Conservation (phyloP, 2,329 filamentous ascomycete genomes). For the Capronia epimyces region DNA sequence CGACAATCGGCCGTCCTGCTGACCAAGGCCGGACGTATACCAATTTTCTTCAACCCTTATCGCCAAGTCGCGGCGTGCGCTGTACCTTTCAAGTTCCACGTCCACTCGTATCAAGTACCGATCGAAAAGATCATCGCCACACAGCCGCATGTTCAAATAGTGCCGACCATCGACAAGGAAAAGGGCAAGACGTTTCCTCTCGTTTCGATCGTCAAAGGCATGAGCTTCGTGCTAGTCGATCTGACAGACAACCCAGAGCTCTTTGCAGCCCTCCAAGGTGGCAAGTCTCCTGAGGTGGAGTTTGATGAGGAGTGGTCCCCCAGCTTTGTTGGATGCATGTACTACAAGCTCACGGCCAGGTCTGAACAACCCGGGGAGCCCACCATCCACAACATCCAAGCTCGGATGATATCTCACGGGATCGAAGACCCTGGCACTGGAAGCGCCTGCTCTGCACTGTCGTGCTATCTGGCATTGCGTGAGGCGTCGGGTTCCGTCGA, state of each 20-base stretch:
- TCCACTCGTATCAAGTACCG: conserved; percentile 46
- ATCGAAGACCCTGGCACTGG: conserved; percentile 60
- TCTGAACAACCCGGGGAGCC: conserved; percentile 29
- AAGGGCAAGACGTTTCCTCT: conserved; percentile 42
- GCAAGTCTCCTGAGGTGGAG: conserved; percentile 29
- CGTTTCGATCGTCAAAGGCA: conserved; percentile 64
- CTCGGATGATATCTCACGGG: conserved; percentile 32
- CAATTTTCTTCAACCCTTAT: conserved; percentile 38
- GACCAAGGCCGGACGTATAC: conserved; percentile 44
- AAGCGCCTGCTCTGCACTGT: conserved; percentile 56
- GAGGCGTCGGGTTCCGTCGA: conserved; percentile 9
- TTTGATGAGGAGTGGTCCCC: conserved; percentile 33
- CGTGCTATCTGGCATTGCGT: conserved; percentile 49
- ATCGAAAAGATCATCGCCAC: conserved; percentile 30
- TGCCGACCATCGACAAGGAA: conserved; percentile 29
- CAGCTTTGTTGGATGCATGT: conserved; percentile 32
- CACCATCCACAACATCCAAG: conserved; percentile 31
- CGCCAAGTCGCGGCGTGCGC: conserved; percentile 50
- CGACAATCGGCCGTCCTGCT: conserved; percentile 25
- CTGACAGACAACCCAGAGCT: conserved; percentile 30
- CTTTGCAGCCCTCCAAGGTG: conserved; percentile 26
- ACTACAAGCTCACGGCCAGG: conserved; percentile 30
- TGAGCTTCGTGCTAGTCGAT: conserved; percentile 47
- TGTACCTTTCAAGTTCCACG: conserved; percentile 63
- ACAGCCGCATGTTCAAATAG: conserved; percentile 29